These are phyloP conservation scores for Vaccinium corymbosum DNA, from an alignment of 148 eudicot species.

Conservation along the genomic window DNA sequence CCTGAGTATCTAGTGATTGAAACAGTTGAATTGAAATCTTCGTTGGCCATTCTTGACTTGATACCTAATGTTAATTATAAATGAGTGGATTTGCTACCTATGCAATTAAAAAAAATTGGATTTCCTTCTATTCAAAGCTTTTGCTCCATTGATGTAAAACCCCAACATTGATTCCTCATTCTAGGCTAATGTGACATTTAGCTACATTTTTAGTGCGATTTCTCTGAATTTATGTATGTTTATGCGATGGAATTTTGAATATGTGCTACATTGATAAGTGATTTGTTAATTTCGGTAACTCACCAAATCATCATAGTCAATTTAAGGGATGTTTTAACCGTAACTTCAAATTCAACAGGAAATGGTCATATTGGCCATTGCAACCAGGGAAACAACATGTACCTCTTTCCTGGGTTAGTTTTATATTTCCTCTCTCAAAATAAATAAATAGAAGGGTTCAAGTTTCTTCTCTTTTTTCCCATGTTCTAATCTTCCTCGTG, in stretches of 20 bases:
- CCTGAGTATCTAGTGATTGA: background rate
- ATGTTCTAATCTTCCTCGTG: slow-evolving; percentile 10
- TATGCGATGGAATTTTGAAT: background rate
- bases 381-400: slow-evolving; percentile 99
- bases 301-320: background rate
- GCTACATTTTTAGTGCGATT: background rate
- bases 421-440: background rate
- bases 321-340: background rate
- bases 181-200: background rate
- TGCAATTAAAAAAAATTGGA: background rate
- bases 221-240: background rate
- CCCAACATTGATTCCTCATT: background rate
- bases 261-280: background rate
- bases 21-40: background rate
- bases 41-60: slow-evolving; percentile 5
- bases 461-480: background rate
- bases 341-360: slow-evolving; percentile 39
- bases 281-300: background rate
- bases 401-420: slow-evolving; percentile 95
- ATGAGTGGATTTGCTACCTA: background rate
- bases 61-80: background rate
- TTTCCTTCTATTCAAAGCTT: background rate
- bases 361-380: slow-evolving; percentile 76
- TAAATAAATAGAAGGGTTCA: background rate
- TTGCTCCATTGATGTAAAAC: background rate